Conservation (phyloP, 768 basidiomycete genomes). For the Trametes cubensis region DNA sequence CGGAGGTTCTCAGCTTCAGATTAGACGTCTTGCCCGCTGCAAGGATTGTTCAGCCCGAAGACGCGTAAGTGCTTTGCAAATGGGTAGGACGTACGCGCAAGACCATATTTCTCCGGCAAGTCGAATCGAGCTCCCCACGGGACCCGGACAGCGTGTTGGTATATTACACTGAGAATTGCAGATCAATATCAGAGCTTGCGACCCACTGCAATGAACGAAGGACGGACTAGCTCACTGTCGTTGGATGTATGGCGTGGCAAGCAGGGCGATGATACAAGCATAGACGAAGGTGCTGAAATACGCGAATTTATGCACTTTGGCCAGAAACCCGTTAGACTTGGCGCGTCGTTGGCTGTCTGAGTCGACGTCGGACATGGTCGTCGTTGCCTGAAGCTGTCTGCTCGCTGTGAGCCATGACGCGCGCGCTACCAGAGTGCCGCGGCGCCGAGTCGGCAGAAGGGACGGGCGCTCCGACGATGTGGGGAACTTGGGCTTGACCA, state of each 20-base stretch:
- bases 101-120: slow-evolving; percentile 74
- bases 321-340: slow-evolving; percentile 23
- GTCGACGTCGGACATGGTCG: slow-evolving; percentile 2
- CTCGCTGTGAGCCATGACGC: not conserved
- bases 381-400: not conserved
- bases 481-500: not conserved
- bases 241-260: slow-evolving; percentile 44
- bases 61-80: not conserved
- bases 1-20: slow-evolving; percentile 67
- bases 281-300: slow-evolving; percentile 56
- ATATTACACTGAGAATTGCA: slow-evolving; percentile 62
- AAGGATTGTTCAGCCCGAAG: not conserved
- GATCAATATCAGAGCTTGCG: slow-evolving; percentile 47
- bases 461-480: slow-evolving; percentile 11
- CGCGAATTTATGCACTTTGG: slow-evolving; percentile 37
- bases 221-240: slow-evolving; percentile 26
- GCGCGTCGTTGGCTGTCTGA: not conserved
- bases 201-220: not conserved
- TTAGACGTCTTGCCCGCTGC: slow-evolving; percentile 80
- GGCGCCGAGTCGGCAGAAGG: not conserved
- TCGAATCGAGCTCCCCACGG: slow-evolving; percentile 68
- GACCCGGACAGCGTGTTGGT: slow-evolving; percentile 64
- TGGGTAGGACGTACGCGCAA: slow-evolving; percentile 65
- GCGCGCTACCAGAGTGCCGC: not conserved
- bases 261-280: slow-evolving; percentile 49